Evolutionary conservation across 2,329 filamentous ascomycete species (phyloP), one percentile per base, ranked within the genome.

Genomic region (Cladosporium halotolerans): DNA sequence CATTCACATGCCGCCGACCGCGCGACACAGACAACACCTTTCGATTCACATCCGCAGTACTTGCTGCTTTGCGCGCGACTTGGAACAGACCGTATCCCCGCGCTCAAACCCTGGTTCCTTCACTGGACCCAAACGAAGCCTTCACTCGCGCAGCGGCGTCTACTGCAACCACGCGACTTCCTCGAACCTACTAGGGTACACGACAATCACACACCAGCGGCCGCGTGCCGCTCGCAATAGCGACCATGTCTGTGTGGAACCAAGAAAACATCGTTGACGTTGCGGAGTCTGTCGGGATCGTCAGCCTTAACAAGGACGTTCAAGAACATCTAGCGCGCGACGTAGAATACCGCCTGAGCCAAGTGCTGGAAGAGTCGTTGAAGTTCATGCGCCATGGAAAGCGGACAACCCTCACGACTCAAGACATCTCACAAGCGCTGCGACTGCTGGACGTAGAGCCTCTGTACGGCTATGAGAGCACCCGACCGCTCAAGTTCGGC

Each of bases 321-420:
- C 83, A 91, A 43, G 88, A 93, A 57, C 85, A 89, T 54, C 81
- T 99, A 42, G 86, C 90, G 9, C 89, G 95, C 68, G 93, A 99
- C 68, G 89, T 96, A 59, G 93, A 99, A 73, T 99, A 93, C 69
- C 88, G 93, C 56, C 82, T 99, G 62, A 87, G 89, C 43, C 91
- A 96, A 72, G 89, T 97, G 58, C 83, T 99, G 58, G 86, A 95
- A 63, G 92, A 97, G 73, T 88, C 91, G 3, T 79, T 97, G 63
- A 95, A 95, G 68, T 93, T 95, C 70, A 99, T 99, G 93, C 89
- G 90, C 63, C 88, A 92, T 64, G 83, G 85, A 18, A 88, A 88
- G 69, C 84, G 93, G 58, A 96, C 90, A 1, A 85, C 88, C 0
- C 77, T 99, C 60, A 90, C 85, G 16, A 95, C 93, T 46, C 87